Evolutionary conservation across 306 rosid genomes (phyloP), one percentile per base, ranked within the genome.

Genomic region (Benincasa hispida): DNA sequence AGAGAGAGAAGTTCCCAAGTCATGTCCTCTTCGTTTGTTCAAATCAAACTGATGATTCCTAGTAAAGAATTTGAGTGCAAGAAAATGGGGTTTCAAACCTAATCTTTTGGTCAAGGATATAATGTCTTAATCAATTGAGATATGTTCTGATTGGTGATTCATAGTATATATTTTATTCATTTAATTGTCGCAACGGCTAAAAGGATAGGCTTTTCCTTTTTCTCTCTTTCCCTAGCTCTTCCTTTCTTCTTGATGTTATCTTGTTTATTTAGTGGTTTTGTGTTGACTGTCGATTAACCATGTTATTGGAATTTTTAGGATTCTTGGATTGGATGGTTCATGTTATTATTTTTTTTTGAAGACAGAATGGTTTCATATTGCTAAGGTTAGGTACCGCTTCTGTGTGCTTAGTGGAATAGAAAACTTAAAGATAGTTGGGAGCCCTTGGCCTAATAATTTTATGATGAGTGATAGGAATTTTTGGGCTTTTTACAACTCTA

Each of bases 171-270:
- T 58, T 58, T 58, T 22, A 58, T 58, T 25, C 34, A 12, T 3
- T 58, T 58, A 58, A 24, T 58, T 58, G 15, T 58, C 8, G 8
- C 34, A 11, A 58, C 63, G 5, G 70, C 70, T 34, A 34, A 34
- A 32, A 32, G 8, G 30, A 11, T 17, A 28, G 24, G 14, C 5
- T 34, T 62, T 8, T 47, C 24, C 10, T 63, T 63, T 67, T 24
- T 72, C 68, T 28, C 82, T n/a, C 59, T 41, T 22, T 45, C 62
- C 56, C 81, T 56, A 41, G 35, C 76, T 63, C 12, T 21, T 47
- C n/a, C 76, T 28, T 13, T 8, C 41, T 53, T 13, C 5, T 74
- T 24, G 22, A 48, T 47, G 41, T 15, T 72, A 25, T 24, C 59
- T 72, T n/a, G 12, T 27, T 57, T 59, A 15, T 63, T 76, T 34